Percentiles rank a stretch among this genome's conserved stretches.
Conservation (phyloP, 2,329 filamentous ascomycete species). For the Bipolaris victoriae region DNA sequence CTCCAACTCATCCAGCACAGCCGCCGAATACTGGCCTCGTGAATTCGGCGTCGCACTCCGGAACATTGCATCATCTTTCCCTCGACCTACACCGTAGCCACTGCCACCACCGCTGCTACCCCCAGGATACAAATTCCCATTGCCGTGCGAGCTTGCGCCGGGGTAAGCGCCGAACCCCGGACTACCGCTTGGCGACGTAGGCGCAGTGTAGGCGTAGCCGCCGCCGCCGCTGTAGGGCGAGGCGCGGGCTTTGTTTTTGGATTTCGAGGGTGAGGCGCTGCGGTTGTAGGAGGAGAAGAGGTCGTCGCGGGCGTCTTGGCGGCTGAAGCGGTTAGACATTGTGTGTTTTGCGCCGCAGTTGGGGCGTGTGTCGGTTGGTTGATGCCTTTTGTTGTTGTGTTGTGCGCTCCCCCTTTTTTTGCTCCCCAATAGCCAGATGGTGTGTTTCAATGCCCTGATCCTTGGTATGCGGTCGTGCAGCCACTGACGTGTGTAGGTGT, state of each 20-base stretch:
- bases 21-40: conserved; percentile 89
- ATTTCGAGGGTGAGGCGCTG: conserved; percentile 47
- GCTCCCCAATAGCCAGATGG: background rate
- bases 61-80: conserved; percentile 24
- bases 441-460: background rate
- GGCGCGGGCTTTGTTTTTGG: conserved; percentile 30
- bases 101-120: conserved; percentile 6
- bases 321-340: conserved; percentile 40
- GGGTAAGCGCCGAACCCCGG: conserved; percentile 48
- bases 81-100: conserved; percentile 11
- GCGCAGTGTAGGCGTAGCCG: conserved; percentile 24
- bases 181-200: conserved; percentile 1
- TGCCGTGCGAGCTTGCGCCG: conserved; percentile 15
- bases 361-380: too few species aligned
- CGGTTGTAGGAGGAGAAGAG: conserved; percentile 52
- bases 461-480: background rate
- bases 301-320: conserved; percentile 41
- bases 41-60: conserved; percentile 55
- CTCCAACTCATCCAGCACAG: conserved; percentile 90
- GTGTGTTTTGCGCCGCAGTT: conserved; percentile 1
- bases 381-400: background rate
- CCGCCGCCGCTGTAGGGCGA: conserved; percentile 30
- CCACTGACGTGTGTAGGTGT: background rate
- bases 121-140: conserved; percentile 21
- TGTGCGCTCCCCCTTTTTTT: background rate